Conservation (phyloP, 2,329 filamentous ascomycete species). For the Curvularia sp. region DNA sequence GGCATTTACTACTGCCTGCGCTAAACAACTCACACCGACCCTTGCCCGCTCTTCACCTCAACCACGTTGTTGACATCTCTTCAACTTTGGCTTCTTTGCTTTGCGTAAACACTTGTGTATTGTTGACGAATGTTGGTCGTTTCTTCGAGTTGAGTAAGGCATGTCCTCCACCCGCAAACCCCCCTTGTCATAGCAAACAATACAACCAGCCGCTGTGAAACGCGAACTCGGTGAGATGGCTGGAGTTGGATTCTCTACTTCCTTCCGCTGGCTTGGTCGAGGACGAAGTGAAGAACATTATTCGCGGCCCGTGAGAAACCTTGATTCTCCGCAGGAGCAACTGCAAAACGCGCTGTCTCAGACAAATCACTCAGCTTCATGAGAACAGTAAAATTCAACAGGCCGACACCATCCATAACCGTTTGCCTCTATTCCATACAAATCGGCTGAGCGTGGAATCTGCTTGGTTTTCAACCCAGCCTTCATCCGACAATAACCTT, state of each 20-base stretch:
- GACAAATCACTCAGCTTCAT: constrained; percentile 16
- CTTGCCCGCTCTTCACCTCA: constrained; percentile 21
- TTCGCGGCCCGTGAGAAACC: constrained; percentile 9
- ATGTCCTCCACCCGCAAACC: constrained; percentile 26
- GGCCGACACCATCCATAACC: background rate
- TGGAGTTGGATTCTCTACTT: constrained; percentile 19
- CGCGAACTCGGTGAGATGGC: constrained; percentile 31
- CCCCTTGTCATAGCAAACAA: constrained; percentile 22
- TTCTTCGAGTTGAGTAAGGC: constrained; percentile 35
- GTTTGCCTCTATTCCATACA: constrained; percentile 13
- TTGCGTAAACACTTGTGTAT: constrained; percentile 23
- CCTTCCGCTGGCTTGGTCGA: constrained; percentile 17
- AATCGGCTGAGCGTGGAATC: background rate
- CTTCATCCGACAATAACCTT: constrained; percentile 7
- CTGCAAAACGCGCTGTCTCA: constrained; percentile 13
- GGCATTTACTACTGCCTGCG: constrained; percentile 13
- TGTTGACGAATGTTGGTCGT: constrained; percentile 30
- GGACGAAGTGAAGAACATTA: constrained; percentile 16
- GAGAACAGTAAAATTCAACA: constrained; percentile 12
- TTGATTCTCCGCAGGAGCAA: constrained; percentile 4
- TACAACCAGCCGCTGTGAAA: constrained; percentile 19
- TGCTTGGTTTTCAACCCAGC: background rate
- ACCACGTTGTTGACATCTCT: constrained; percentile 23
- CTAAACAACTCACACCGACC: constrained; percentile 31
- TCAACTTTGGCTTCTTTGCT: constrained; percentile 14